Base-by-base conservation (phyloP, 768 basidiomycete species). In the Pulveroboletus sp. region DNA sequence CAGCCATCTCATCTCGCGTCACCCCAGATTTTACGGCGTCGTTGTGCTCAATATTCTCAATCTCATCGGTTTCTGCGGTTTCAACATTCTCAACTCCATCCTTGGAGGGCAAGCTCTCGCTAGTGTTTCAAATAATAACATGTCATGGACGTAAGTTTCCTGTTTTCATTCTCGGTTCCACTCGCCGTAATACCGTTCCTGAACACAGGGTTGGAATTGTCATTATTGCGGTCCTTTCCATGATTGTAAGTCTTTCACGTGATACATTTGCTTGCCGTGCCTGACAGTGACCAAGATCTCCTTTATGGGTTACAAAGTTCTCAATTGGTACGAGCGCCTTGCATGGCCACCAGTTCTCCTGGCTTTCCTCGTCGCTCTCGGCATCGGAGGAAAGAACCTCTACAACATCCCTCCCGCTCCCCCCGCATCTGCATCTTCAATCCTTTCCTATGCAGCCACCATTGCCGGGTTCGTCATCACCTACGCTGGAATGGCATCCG, bases 281-380 rank as follows among this genome's bases (percentile, higher is more conserved):
- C 47, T 26, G 41, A 37, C 48, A 43, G 26, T 5, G n/a, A 23
- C 16, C 0, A 22, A 79, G 78, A 75, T 85, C 41, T 75, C 84
- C 4, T 85, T 87, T 62, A 85, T 80, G 61, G 86, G 84, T 2
- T 78, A 80, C 63, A 75, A 68, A 75, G 62, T 88, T 68, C 52
- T 91, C 73, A 71, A 76, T 41, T 74, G 79, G 82, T 92, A 88
- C 58, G 89, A 90, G 57, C 76, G 81, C 10, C 51, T 86, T 3
- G 73, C 84, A 2, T 91, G 89, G 89, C 74, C 91, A 16, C 90
- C 91, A 0, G 78, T 89, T 16, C 60, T 89, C n/a, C 68, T 92
- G 45, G 78, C 82, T 9, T 90, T 84, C 63, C 55, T 89, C 27
- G 76, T 92, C 45, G 81, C 80, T 9, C 68, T 86, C 12, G 89